Conservation (phyloP, 352 stramenopile genomes). For the Phytophthora pisi region DNA sequence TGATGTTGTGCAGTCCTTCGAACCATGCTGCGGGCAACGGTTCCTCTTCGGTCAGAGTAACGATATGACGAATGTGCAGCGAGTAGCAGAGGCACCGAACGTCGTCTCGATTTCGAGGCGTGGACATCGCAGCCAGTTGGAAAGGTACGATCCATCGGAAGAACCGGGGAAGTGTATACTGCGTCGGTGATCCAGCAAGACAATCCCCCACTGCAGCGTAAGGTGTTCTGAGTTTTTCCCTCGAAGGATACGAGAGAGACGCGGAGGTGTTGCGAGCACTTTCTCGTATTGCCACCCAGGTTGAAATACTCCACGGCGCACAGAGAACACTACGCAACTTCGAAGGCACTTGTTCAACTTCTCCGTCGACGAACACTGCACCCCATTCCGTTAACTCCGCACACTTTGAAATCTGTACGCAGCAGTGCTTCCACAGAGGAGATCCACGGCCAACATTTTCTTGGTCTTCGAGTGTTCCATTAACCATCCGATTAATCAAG, state of each 20-base stretch:
- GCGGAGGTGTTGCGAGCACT: constrained; percentile 1
- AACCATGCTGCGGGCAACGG: constrained; percentile 43
- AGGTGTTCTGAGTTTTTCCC: constrained; percentile 11
- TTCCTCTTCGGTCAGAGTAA: constrained; percentile 49
- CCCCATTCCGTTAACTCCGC: constrained; percentile 41
- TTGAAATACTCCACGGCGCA: constrained; percentile 32
- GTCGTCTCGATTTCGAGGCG: constrained; percentile 38
- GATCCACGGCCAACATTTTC: not conserved
- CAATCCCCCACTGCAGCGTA: not conserved
- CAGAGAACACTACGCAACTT: constrained; percentile 25
- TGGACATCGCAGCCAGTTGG: constrained; percentile 49
- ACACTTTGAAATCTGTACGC: constrained; percentile 26
- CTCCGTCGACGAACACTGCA: constrained; percentile 30
- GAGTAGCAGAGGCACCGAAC: constrained; percentile 36
- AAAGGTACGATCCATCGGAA: constrained; percentile 56
- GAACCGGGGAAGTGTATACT: constrained; percentile 44
- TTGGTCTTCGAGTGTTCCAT: constrained; percentile 1
- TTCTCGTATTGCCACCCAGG: constrained; percentile 18
- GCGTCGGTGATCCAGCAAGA: not conserved
- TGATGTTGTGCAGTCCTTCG: constrained; percentile 20
- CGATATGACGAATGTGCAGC: constrained; percentile 39
- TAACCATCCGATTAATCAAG: constrained; percentile 11
- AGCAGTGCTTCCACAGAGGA: constrained; percentile 29
- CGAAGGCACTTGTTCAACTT: constrained; percentile 36
- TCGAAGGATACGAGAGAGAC: constrained; percentile 16